A percentile compares a stretch with the other conserved stretches of the same genome.
These are phyloP conservation scores for Coccomyxa subellipsoidea DNA, from an alignment of 163 green algal genomes.

Conservation along the genomic window DNA sequence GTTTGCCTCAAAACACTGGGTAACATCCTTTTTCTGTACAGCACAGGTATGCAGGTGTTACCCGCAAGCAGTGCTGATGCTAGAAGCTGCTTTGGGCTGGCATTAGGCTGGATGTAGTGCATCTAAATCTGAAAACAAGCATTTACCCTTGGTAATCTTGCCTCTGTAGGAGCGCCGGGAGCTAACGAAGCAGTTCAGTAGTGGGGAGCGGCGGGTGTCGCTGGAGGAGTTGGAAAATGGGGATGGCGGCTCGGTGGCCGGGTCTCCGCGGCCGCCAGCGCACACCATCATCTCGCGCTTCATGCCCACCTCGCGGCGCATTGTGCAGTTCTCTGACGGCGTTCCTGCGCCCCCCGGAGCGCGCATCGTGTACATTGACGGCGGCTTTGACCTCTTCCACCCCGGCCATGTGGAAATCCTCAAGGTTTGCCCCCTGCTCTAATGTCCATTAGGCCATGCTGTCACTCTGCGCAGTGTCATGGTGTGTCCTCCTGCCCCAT, in stretches of 20 bases:
- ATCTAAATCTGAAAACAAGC: background rate
- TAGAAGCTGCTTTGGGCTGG: no score
- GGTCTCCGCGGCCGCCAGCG: background rate
- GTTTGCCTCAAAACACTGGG: background rate
- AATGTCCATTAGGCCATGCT: no score
- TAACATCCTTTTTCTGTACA: no score
- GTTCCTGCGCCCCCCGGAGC: slow-evolving; percentile 53
- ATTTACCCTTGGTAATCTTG: background rate
- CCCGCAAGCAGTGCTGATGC: no score
- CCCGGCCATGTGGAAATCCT: slow-evolving; percentile 91
- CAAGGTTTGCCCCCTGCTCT: slow-evolving; percentile 49
- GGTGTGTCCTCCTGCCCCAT: no score
- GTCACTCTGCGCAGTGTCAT: no score
- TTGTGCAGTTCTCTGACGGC: slow-evolving; percentile 89
- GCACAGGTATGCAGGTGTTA: no score
- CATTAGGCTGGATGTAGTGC: background rate
- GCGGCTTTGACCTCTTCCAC: slow-evolving; percentile 98
- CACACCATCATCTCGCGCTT: slow-evolving; percentile 70
- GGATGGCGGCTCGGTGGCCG: background rate
- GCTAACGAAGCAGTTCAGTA: slow-evolving; percentile 39
- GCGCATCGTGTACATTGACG: slow-evolving; percentile 96
- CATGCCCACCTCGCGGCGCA: slow-evolving; percentile 88
- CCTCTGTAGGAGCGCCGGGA: slow-evolving; percentile 17
- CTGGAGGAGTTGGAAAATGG: background rate
- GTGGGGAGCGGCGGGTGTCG: slow-evolving; percentile 4